These are phyloP conservation scores for Scenedesmus sp. DNA, from an alignment of 163 green algal genomes.

Conservation along the genomic window DNA sequence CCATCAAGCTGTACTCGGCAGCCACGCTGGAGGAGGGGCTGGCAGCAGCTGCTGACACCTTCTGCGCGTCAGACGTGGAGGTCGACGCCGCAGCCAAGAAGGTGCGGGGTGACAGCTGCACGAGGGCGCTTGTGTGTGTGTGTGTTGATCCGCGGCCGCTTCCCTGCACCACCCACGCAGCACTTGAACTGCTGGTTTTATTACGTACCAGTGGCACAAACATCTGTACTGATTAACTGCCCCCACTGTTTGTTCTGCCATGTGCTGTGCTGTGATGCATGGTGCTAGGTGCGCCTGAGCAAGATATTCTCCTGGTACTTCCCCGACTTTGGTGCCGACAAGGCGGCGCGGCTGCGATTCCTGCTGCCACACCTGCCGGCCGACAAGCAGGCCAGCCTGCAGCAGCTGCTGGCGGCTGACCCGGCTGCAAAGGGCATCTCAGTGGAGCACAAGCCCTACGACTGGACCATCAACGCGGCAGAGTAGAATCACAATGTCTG, in stretches of 20 bases:
- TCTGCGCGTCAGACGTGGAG: conserved; percentile 73
- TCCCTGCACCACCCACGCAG: no score
- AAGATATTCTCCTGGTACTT: conserved; percentile 94
- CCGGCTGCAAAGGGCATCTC: conserved; percentile 1
- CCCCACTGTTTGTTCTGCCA: not conserved
- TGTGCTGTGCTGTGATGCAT: not conserved
- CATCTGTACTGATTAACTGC: no score
- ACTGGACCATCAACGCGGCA: conserved; percentile 47
- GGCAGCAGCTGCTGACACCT: conserved; percentile 64
- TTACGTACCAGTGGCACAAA: no score
- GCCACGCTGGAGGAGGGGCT: conserved; percentile 88
- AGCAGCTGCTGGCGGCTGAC: conserved; percentile 40
- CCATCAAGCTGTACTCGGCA: conserved; percentile 90
- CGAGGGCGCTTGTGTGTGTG: not conserved
- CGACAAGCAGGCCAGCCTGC: not conserved
- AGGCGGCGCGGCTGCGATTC: conserved; percentile 64
- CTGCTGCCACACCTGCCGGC: conserved; percentile 49
- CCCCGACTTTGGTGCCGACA: conserved; percentile 72
- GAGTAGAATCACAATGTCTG: not conserved
- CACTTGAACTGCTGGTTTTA: no score
- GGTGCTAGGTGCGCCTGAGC: conserved; percentile 70
- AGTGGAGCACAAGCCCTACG: conserved; percentile 35
- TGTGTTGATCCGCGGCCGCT: no score
- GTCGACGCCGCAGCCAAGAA: conserved; percentile 61
- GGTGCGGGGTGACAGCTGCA: not conserved